Percentiles rank a stretch among this genome's conserved stretches.
Evolutionary conservation across 73 alveolate genomes (phyloP).

Genomic region (Durusdinium trenchii): DNA sequence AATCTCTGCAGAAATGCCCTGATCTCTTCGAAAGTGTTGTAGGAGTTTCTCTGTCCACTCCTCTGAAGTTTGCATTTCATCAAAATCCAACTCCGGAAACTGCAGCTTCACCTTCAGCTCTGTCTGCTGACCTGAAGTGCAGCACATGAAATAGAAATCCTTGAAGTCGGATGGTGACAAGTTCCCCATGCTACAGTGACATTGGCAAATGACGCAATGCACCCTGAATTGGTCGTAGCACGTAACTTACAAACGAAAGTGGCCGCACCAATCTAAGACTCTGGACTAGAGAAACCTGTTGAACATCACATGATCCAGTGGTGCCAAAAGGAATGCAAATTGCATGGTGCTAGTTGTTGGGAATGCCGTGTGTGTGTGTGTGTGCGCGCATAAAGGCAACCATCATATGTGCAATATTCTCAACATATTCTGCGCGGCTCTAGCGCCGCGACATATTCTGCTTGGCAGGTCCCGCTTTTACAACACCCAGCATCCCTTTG

Average conservation of each 20-base stretch:
- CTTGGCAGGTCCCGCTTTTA: too few relatives aligned
- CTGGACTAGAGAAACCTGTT: not conserved
- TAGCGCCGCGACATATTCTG: too few relatives aligned
- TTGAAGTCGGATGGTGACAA: not conserved
- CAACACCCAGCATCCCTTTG: too few relatives aligned
- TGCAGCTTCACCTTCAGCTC: slow-evolving; percentile 41
- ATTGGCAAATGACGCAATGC: too few relatives aligned
- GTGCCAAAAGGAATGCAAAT: too few relatives aligned
- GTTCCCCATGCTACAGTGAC: too few relatives aligned
- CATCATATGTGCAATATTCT: too few relatives aligned
- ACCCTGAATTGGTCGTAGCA: too few relatives aligned
- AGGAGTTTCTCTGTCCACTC: slow-evolving; percentile 39
- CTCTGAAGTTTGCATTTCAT: slow-evolving; percentile 3
- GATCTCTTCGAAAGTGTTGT: slow-evolving; percentile 25
- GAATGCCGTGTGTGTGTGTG: too few relatives aligned
- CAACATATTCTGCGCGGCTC: too few relatives aligned
- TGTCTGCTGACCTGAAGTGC: slow-evolving; percentile 39
- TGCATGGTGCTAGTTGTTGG: too few relatives aligned
- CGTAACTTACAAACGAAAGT: not conserved
- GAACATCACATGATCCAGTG: not conserved
- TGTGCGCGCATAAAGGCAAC: too few relatives aligned
- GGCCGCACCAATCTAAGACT: not conserved
- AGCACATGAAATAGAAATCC: not conserved
- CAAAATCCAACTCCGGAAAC: slow-evolving; percentile 33
- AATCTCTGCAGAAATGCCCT: slow-evolving; percentile 31